These are phyloP conservation scores for Aspergillus ochraceoroseus DNA, from an alignment of 2,329 filamentous ascomycete species.

Conservation along the genomic window DNA sequence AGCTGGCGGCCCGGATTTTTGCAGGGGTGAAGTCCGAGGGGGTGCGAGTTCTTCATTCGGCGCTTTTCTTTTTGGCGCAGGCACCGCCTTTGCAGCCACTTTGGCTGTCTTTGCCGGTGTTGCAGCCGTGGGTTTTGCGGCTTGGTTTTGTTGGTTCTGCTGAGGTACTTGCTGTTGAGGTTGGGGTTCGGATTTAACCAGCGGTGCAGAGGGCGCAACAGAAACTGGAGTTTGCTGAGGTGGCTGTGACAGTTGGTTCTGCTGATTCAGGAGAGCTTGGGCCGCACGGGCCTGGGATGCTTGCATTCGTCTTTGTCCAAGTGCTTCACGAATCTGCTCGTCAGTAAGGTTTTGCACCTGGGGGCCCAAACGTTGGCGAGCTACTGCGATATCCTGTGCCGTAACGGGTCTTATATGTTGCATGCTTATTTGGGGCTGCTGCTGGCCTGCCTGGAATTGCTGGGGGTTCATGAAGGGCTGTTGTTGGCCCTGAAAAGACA, in stretches of 20 bases:
- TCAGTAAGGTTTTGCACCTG: constrained; percentile 37
- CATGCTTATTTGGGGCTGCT: constrained; percentile 27
- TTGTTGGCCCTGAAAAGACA: constrained; percentile 26
- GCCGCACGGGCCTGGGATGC: constrained; percentile 30
- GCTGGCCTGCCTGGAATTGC: constrained; percentile 28
- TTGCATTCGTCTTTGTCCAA: constrained; percentile 38
- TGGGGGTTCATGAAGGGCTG: constrained; percentile 30
- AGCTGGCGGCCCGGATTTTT: constrained; percentile 25
- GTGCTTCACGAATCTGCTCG: constrained; percentile 40
- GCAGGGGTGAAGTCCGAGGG: constrained; percentile 36
- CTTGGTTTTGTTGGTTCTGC: constrained; percentile 28
- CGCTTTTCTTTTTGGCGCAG: constrained; percentile 40
- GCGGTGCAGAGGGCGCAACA: constrained; percentile 23
- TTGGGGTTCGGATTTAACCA: constrained; percentile 23
- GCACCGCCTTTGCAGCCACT: constrained; percentile 28
- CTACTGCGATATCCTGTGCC: constrained; percentile 34
- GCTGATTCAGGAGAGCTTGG: constrained; percentile 23
- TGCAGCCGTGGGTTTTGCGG: constrained; percentile 30
- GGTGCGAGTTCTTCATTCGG: constrained; percentile 47
- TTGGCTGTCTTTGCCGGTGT: constrained; percentile 27
- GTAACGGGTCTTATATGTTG: constrained; percentile 35
- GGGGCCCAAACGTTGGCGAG: constrained; percentile 35
- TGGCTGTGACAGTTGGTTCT: constrained; percentile 25
- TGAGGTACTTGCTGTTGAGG: constrained; percentile 25
- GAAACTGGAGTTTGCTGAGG: constrained; percentile 23